phyloP scores from a whole-genome alignment of 2,329 filamentous ascomycete species.

The Fusarium sterilihyphosum region DNA sequence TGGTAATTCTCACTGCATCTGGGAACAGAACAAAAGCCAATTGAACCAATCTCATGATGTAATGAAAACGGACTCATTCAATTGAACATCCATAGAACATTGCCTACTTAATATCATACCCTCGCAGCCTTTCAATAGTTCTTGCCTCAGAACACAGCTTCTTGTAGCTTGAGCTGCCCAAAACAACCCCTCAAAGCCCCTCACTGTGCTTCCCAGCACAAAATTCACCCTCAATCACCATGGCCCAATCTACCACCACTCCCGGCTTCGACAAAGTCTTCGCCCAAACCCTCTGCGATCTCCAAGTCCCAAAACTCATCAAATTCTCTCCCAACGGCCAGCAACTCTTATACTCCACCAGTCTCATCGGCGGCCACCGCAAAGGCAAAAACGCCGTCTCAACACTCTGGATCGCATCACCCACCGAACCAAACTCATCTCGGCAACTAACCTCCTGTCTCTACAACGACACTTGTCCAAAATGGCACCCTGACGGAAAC shows the following conservation, averaged over 20 bases:
- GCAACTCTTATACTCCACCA: conserved; percentile 15
- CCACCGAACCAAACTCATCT: background rate
- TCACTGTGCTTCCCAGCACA: background rate
- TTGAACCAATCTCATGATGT: background rate
- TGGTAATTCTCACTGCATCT: background rate
- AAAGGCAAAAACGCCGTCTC: conserved; percentile 21
- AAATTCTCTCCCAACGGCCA: conserved; percentile 10
- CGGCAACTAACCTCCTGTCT: conserved; percentile 10
- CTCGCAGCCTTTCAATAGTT: background rate
- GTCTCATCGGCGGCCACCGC: background rate
- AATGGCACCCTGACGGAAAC: conserved; percentile 18
- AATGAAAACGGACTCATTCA: background rate
- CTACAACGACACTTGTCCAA: background rate
- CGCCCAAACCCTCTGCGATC: conserved; percentile 18
- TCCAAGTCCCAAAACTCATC: conserved; percentile 17
- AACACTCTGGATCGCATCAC: conserved; percentile 32
- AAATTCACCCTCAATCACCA: background rate
- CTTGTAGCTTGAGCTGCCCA: too few relatives aligned
- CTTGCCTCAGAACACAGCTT: background rate
- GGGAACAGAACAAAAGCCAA: too few relatives aligned
- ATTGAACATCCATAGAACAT: too few relatives aligned
- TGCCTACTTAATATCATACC: background rate
- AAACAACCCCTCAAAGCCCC: background rate
- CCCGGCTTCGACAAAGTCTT: conserved; percentile 8
- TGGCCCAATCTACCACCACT: background rate